Conservation (phyloP, 2,329 filamentous ascomycete species). For the Metarhizium album region DNA sequence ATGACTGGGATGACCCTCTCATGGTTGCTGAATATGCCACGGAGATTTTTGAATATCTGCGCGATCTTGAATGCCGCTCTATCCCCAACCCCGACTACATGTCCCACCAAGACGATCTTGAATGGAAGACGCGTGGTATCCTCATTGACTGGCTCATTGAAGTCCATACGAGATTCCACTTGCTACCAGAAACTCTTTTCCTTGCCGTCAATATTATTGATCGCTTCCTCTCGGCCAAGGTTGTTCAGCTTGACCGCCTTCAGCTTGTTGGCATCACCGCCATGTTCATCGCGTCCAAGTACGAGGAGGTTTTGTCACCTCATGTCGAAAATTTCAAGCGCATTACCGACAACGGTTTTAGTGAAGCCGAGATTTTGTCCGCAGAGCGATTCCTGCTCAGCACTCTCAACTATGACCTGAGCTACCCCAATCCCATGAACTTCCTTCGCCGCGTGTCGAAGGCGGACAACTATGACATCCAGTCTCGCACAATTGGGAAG, state of each 20-base stretch:
- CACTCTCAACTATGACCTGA: constrained; percentile 90
- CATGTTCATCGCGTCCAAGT: constrained; percentile 99
- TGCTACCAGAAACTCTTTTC: constrained; percentile 93
- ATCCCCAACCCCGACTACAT: constrained; percentile 91
- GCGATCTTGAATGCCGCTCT: constrained; percentile 67
- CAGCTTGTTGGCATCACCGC: constrained; percentile 95
- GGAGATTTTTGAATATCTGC: constrained; percentile 95
- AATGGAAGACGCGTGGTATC: constrained; percentile 98
- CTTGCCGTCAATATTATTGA: constrained; percentile 97
- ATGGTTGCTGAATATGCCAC: constrained; percentile 98
- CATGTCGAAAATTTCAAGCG: constrained; percentile 96
- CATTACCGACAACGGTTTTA: constrained; percentile 93
- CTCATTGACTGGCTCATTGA: constrained; percentile 97
- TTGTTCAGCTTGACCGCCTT: constrained; percentile 89
- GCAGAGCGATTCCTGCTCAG: constrained; percentile 92
- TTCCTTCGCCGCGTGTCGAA: constrained; percentile 98
- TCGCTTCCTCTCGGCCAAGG: constrained; percentile 89
- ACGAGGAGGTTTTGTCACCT: constrained; percentile 94
- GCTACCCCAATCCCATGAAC: constrained; percentile 99
- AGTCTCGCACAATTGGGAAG: constrained; percentile 93
- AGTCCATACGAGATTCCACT: constrained; percentile 91
- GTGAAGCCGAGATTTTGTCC: constrained; percentile 86
- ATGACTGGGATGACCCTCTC: constrained; percentile 85
- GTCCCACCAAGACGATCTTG: constrained; percentile 83
- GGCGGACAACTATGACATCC: constrained; percentile 98